These are phyloP conservation scores for Elongisporangium prolatum DNA, from an alignment of 352 stramenopile species.

Conservation along the genomic window DNA sequence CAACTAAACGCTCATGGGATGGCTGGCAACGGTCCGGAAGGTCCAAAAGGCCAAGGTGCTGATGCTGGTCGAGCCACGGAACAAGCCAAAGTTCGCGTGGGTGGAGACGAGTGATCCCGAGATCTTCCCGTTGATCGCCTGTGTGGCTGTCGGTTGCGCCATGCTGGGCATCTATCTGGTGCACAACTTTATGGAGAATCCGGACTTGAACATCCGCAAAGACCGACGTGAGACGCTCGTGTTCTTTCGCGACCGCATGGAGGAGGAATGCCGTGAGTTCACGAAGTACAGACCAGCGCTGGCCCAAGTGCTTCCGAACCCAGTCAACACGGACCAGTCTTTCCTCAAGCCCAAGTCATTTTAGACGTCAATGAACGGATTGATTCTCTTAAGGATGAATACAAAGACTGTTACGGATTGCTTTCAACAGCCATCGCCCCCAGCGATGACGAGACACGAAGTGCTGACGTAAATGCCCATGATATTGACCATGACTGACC, in stretches of 20 bases:
- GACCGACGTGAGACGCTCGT: too few relatives aligned
- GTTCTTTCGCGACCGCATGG: too few relatives aligned
- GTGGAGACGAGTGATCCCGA: not conserved
- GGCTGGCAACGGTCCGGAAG: too few relatives aligned
- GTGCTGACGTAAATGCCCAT: conserved; percentile 16
- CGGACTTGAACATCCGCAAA: not conserved
- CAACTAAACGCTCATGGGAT: not conserved
- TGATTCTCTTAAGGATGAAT: not conserved
- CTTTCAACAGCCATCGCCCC: conserved; percentile 25
- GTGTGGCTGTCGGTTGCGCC: not conserved
- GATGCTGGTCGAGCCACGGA: too few relatives aligned
- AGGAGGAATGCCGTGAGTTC: too few relatives aligned
- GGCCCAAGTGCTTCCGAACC: too few relatives aligned
- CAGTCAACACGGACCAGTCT: too few relatives aligned
- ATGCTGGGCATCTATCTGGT: not conserved
- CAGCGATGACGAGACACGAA: conserved; percentile 21
- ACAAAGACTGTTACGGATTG: not conserved
- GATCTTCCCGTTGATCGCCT: not conserved
- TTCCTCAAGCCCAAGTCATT: too few relatives aligned
- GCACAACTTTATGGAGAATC: not conserved
- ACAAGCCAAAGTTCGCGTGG: not conserved
- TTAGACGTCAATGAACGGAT: too few relatives aligned
- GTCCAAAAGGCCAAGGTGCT: not conserved
- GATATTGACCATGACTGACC: conserved; percentile 7
- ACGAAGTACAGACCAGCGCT: too few relatives aligned